Percentiles rank a stretch among this genome's conserved stretches.
phyloP scores from a whole-genome alignment of 225 moss, liverwort and hornwort species.

The Pleurozium schreberi region DNA sequence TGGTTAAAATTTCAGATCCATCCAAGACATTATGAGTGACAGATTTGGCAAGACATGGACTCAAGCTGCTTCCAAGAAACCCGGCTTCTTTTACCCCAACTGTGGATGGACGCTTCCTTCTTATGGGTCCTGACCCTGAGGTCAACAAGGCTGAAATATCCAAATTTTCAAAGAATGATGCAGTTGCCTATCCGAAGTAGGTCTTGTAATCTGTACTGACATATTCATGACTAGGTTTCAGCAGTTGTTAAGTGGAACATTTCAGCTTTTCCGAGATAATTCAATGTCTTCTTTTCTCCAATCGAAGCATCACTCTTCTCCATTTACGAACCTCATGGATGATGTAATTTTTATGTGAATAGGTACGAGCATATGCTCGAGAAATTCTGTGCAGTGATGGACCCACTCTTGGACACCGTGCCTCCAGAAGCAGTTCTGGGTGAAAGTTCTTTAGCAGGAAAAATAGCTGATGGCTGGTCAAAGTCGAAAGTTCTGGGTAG shows the following conservation, averaged over 20 bases:
- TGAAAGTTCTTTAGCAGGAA: conserved; percentile 20
- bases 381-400: conserved; percentile 62
- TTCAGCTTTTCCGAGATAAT: background rate
- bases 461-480: conserved; percentile 40
- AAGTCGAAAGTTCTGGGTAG: conserved; percentile 50
- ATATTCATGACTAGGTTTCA: background rate
- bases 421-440: conserved; percentile 52
- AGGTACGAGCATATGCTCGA: conserved; percentile 83
- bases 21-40: too few relatives aligned
- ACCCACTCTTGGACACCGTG: conserved; percentile 75
- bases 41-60: conserved; percentile 65
- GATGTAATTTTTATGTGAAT: background rate
- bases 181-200: conserved; percentile 66
- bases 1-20: too few relatives aligned
- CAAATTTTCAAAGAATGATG: conserved; percentile 75
- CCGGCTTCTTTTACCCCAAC: conserved; percentile 89
- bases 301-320: background rate
- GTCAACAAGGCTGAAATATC: conserved; percentile 69
- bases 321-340: background rate
- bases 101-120: conserved; percentile 60
- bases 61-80: conserved; percentile 71
- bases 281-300: background rate
- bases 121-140: conserved; percentile 64
- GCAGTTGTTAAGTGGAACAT: background rate
- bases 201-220: background rate